A percentile compares a stretch with the other conserved stretches of the same genome.
These are phyloP conservation scores for Exsudoporus frostii DNA, from an alignment of 768 basidiomycete genomes.

Conservation along the genomic window DNA sequence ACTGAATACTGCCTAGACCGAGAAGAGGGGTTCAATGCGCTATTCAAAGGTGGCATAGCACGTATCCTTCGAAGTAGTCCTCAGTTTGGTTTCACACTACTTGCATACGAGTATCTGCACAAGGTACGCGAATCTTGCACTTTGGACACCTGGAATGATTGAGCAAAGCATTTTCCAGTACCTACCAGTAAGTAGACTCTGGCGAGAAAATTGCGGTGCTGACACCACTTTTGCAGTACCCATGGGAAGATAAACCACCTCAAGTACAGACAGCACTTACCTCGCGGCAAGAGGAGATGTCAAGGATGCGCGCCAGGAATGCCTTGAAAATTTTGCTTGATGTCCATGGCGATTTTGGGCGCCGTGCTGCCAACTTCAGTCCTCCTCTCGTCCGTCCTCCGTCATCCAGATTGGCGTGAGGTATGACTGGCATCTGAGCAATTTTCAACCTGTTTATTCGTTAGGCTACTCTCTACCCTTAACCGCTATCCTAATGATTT, in stretches of 20 bases:
- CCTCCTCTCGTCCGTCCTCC: constrained; percentile 23
- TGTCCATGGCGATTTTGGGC: constrained; percentile 85
- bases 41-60: constrained; percentile 91
- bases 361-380: constrained; percentile 43
- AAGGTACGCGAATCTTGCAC: constrained; percentile 41
- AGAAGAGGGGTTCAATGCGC: constrained; percentile 85
- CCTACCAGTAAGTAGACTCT: constrained; percentile 27
- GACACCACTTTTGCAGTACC: constrained; percentile 53
- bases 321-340: constrained; percentile 90
- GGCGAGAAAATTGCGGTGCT: constrained; percentile 2
- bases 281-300: constrained; percentile 75
- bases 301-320: constrained; percentile 88
- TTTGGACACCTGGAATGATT: not conserved
- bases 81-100: constrained; percentile 92
- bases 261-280: constrained; percentile 71
- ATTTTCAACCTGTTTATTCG: not conserved
- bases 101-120: constrained; percentile 74
- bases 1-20: constrained; percentile 45
- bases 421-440: not conserved
- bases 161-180: constrained; percentile 20
- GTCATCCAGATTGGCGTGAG: constrained; percentile 21
- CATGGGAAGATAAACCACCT: constrained; percentile 67
- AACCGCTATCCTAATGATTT: constrained; percentile 19
- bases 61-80: constrained; percentile 85
- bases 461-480: constrained; percentile 7